These are phyloP conservation scores for Talaromyces sp. DNA, from an alignment of 2,329 filamentous ascomycete species.

Conservation along the genomic window DNA sequence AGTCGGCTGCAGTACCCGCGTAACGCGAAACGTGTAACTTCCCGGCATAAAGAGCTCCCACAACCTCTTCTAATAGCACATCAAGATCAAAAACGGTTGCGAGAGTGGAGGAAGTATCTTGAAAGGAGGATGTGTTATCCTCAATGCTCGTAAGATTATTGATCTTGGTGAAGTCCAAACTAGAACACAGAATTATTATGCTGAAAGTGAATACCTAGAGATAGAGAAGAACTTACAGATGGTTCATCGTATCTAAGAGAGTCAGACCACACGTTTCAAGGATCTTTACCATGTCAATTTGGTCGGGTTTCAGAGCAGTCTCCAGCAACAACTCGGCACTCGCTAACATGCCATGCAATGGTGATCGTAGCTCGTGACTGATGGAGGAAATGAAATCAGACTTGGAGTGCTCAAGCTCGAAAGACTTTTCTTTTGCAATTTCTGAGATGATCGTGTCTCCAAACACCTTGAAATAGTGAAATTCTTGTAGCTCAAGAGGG, in stretches of 20 bases:
- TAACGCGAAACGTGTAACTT: conserved; percentile 21
- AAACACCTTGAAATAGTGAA: conserved; percentile 36
- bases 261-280: conserved; percentile 51
- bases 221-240: conserved; percentile 26
- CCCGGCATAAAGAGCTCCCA: conserved; percentile 28
- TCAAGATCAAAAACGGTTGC: conserved; percentile 32
- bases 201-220: not conserved
- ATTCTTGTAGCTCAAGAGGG: conserved; percentile 25
- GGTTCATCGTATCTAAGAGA: conserved; percentile 48
- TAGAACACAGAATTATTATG: not conserved
- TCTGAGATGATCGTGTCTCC: conserved; percentile 35
- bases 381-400: conserved; percentile 52
- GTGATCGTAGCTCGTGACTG: conserved; percentile 51
- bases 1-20: conserved; percentile 9
- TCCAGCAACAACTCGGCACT: conserved; percentile 51
- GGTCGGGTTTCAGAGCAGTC: conserved; percentile 38
- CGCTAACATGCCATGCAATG: conserved; percentile 47
- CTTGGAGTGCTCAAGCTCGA: conserved; percentile 45
- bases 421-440: conserved; percentile 33
- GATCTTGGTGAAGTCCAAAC: conserved; percentile 3
- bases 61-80: conserved; percentile 29
- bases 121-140: not conserved
- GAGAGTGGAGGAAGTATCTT: conserved; percentile 22
- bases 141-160: not conserved
- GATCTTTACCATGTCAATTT: conserved; percentile 46